Conservation (phyloP, 129 eudicot genomes). For the Centella asiatica region DNA sequence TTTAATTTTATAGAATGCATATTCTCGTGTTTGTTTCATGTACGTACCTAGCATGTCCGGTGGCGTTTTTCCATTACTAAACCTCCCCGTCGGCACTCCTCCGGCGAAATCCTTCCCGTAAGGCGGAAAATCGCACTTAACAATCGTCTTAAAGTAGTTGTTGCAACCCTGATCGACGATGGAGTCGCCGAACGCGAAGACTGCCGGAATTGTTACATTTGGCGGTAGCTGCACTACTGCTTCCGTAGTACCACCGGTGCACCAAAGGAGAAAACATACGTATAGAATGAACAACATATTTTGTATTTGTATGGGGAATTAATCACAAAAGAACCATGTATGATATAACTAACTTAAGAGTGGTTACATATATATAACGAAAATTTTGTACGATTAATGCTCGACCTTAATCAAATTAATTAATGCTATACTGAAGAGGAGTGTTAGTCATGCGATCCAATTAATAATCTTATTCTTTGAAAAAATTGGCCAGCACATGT, state of each 20-base stretch:
- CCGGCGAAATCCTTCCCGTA: conserved; percentile 6
- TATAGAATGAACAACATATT: not conserved
- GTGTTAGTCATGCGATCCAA: too few species aligned
- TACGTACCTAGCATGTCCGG: conserved; percentile 5
- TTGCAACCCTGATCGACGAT: conserved; percentile 14
- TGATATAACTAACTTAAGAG: too few species aligned
- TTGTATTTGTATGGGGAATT: too few species aligned
- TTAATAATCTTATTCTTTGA: too few species aligned
- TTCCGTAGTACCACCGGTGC: not conserved
- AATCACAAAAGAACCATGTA: too few species aligned
- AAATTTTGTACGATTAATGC: too few species aligned
- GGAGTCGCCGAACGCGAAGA: conserved; percentile 15
- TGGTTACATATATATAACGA: too few species aligned
- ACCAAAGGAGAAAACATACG: not conserved
- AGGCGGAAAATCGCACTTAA: conserved; percentile 12
- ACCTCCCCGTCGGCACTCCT: conserved; percentile 7
- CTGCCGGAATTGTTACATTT: not conserved
- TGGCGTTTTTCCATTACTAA: conserved; percentile 9
- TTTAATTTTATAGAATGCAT: too few species aligned
- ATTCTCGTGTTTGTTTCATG: too few species aligned
- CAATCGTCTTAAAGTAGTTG: not conserved
- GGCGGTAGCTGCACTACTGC: not conserved
- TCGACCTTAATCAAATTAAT: too few species aligned
- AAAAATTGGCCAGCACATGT: too few species aligned
- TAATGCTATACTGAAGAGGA: too few species aligned